Evolutionary conservation across 164 flowering plant genomes (phyloP).

Genomic region (Hamamelis virginiana): DNA sequence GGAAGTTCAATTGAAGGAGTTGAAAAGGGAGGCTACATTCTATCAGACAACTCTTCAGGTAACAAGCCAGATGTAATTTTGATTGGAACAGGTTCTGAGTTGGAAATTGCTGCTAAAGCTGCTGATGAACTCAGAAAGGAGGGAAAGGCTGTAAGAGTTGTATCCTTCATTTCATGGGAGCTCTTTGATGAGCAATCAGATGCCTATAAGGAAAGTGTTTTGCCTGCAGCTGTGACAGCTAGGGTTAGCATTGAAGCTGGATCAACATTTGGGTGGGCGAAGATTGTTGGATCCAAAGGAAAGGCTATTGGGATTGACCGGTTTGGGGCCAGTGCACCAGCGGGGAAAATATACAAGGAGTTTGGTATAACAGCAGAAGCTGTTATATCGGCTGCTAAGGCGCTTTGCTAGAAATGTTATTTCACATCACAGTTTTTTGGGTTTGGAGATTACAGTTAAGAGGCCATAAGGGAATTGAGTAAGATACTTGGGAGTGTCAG

Average conservation of each 20-base stretch:
- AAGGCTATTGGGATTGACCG: constrained; percentile 86
- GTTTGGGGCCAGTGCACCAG: constrained; percentile 98
- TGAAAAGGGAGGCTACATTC: constrained; percentile 83
- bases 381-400: constrained; percentile 81
- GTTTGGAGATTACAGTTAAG: constrained; percentile 17
- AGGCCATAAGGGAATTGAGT: constrained; percentile 19
- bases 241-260: constrained; percentile 96
- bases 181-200: constrained; percentile 86
- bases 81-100: constrained; percentile 94
- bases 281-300: constrained; percentile 74
- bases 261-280: constrained; percentile 89
- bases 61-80: constrained; percentile 90
- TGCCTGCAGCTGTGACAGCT: constrained; percentile 76
- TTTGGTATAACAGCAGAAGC: constrained; percentile 86
- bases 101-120: constrained; percentile 87
- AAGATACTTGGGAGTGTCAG: background rate
- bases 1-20: constrained; percentile 93
- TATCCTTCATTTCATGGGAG: constrained; percentile 89
- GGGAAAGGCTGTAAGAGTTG: constrained; percentile 88
- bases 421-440: constrained; percentile 14
- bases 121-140: constrained; percentile 83
- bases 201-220: constrained; percentile 90
- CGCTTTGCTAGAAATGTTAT: constrained; percentile 35
- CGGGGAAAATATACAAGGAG: constrained; percentile 87
- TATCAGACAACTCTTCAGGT: constrained; percentile 79